These are phyloP conservation scores for Spergularia azorica DNA, from an alignment of 179 eudicot species.

Conservation along the genomic window DNA sequence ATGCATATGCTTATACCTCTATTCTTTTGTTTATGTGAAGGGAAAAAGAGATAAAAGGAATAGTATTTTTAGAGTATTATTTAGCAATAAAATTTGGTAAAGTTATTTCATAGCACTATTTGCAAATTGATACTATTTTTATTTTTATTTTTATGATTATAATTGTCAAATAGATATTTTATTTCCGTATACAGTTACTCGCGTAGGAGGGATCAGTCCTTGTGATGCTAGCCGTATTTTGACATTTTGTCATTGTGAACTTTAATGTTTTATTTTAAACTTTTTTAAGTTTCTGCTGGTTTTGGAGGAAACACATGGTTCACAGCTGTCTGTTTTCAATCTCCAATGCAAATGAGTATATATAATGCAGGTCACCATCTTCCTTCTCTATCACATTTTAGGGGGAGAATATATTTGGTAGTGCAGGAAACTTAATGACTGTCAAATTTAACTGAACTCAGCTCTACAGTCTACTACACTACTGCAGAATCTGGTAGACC, in stretches of 20 bases:
- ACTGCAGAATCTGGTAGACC: neutral
- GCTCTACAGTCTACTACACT: slow-evolving; percentile 1
- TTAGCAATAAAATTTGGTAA: slow-evolving; percentile 26
- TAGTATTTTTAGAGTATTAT: slow-evolving; percentile 8
- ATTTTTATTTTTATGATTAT: neutral
- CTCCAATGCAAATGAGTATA: slow-evolving; percentile 9
- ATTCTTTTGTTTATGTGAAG: slow-evolving; percentile 19
- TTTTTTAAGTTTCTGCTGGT: neutral
- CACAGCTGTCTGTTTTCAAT: slow-evolving; percentile 34
- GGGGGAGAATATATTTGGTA: slow-evolving; percentile 2
- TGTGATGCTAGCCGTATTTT: too few species aligned
- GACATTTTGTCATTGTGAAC: too few species aligned
- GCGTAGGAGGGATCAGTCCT: too few species aligned
- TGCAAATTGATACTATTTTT: neutral
- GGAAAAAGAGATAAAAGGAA: slow-evolving; percentile 14
- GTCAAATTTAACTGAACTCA: slow-evolving; percentile 17
- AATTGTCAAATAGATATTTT: slow-evolving; percentile 1
- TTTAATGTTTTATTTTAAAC: slow-evolving; percentile 10
- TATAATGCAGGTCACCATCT: slow-evolving; percentile 20
- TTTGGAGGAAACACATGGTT: slow-evolving; percentile 34
- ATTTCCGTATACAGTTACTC: too few species aligned
- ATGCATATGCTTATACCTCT: slow-evolving; percentile 23
- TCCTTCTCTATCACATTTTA: slow-evolving; percentile 5
- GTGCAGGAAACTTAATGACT: slow-evolving; percentile 1
- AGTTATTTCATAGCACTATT: slow-evolving; percentile 8